Base-by-base conservation (phyloP, 169 alveolate species). In the Cryptosporidium parvum region DNA sequence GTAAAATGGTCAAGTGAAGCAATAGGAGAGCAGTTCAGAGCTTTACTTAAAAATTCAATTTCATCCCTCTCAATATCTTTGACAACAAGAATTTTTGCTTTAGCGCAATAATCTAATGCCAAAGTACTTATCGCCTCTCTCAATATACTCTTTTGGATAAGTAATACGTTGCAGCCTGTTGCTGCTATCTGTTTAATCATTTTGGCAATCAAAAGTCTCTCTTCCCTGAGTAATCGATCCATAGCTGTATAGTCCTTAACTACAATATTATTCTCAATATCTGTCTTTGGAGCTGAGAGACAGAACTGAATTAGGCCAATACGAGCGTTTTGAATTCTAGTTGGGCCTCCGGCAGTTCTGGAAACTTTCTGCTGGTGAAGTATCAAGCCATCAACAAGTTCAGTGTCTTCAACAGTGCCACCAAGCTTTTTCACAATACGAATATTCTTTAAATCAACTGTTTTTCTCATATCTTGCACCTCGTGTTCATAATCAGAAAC, bases 281-380 rank as follows among this genome's bases (percentile, higher is more conserved):
- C 99, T 3, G 99, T 98, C 94, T 99, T 99, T 8, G 99, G 99
- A 42, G 99, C 97, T 1, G 99, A 97, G 21, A 99, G 96, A 92
- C 99, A 98, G 95, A 99, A 98, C 93, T 99, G 99, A 53, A 99
- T 97, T 42, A 99, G 94, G 51, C 99, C 99, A 62, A 98, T 97
- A 91, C 97, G 98, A 9, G 99, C 99, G 91, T 97, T 95, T 59
- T 93, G 94, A 26, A 98, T 92, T 72, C 96, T 94, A 21, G 98
- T 87, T 29, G 99, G 99, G 1, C 99, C 99, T 69, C 98, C 98
- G 14, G 99, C 99, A 42, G 95, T 86, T 91, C 95, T 95, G 35
- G 97, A 93, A n/a, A 98, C 97, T 93, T 97, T 97, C 91, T 97
- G 97, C 92, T 98, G 96, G 26, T 98, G 95, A 85, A 99, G 95